Conservation (phyloP, 208 protist genomes). For the Acanthamoeba lugdunensis region DNA sequence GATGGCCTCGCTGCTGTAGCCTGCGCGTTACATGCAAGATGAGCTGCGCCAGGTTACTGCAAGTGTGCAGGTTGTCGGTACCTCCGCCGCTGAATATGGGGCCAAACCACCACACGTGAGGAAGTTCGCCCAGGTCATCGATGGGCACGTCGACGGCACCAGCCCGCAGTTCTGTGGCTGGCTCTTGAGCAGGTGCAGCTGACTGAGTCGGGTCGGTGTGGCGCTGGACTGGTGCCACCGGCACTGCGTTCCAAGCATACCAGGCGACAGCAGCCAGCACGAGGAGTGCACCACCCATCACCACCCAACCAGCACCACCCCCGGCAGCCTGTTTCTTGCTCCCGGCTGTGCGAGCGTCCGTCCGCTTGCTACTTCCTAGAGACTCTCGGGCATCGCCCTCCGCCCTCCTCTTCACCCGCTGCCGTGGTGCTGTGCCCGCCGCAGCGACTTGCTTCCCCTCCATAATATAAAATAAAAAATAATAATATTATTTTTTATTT, state of each 20-base stretch:
- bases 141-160: neutral
- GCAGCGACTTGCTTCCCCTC: no score
- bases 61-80: neutral
- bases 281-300: neutral
- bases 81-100: constrained; percentile 65
- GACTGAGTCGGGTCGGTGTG: neutral
- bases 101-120: constrained; percentile 65
- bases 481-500: no score
- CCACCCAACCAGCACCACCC: neutral
- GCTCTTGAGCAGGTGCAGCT: no score
- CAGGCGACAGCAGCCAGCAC: neutral
- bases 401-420: no score
- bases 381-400: no score
- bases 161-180: neutral
- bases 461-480: no score
- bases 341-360: neutral
- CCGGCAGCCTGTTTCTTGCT: neutral
- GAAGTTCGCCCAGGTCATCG: neutral
- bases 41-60: neutral
- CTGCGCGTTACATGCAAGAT: neutral
- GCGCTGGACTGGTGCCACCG: neutral
- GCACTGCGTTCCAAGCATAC: neutral
- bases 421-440: neutral
- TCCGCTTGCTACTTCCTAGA: neutral
- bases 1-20: constrained; percentile 72